Evolutionary conservation across 164 flowering plant species (phyloP), one percentile per base, ranked within the genome.

Genomic region (Umbellularia californica): DNA sequence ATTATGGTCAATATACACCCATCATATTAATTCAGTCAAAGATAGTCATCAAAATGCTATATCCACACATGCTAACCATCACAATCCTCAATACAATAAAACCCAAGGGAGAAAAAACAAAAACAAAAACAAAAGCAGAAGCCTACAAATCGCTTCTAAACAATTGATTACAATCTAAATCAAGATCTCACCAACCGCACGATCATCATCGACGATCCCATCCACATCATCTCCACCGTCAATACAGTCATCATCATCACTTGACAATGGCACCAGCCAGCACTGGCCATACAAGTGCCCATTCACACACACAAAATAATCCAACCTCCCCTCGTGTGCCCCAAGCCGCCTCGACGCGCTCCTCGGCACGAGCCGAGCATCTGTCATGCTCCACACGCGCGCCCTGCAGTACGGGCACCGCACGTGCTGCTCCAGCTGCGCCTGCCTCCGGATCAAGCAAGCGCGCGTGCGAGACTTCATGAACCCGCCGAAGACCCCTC

Each of bases 271-370:
- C 2, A 80, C 86, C 12, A 94, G 82, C 94, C 93, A 94, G 72
- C 97, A 94, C n/a, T 82, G 35, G 13, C 98, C 98, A 73, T 90
- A 84, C 80, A 94, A 72, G 86, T 94, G 98, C n/a, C 98, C 98
- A 58, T 92, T 92, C 52, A 94, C 76, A 74, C 98, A 94, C 28
- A 94, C 98, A 41, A 92, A 92, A 70, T 90, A 92, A 84, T 94
- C 98, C 28, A 92, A 12, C 12, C 82, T 78, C 0, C 87, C 94
- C 9, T 92, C 86, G 41, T 66, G 84, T 0, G 98, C 80, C 13
- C 98, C 98, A 1, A 94, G 92, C 83, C 94, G 75, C 73, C 89
- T 65, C 0, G 89, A 81, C 65, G 97, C 98, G 68, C 90, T 84
- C 76, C 69, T 86, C 0, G 98, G 97, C 25, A 94, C 82, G 33